Conservation (phyloP, 148 eudicot species). For the Amaranthus cruentus region DNA sequence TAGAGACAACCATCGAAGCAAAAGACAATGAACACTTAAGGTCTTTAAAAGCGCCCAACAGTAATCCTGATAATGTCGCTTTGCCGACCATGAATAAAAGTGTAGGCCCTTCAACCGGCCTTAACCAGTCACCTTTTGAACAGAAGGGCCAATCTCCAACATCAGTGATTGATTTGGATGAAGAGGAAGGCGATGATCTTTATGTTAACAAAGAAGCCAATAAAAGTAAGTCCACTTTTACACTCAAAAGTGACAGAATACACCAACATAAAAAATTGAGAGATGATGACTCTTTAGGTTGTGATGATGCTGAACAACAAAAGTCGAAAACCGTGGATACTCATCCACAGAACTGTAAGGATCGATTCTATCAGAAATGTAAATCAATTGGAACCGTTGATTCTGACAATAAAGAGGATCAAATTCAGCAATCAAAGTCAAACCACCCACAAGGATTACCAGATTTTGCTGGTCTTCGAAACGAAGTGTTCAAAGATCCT, state of each 20-base stretch:
- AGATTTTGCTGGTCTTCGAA: conserved; percentile 15
- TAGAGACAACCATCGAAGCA: conserved; percentile 59
- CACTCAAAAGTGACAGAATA: conserved; percentile 22
- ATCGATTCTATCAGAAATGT: conserved; percentile 14
- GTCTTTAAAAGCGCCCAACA: conserved; percentile 46
- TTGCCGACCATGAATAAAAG: conserved; percentile 13
- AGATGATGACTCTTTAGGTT: conserved; percentile 21
- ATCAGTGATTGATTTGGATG: conserved; percentile 37
- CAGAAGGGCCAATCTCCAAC: conserved; percentile 27
- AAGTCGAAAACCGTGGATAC: conserved; percentile 17
- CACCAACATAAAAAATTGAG: conserved; percentile 16
- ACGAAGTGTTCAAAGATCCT: conserved; percentile 16
- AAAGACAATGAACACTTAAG: conserved; percentile 75
- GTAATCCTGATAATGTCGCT: conserved; percentile 6
- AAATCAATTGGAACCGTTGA: conserved; percentile 16
- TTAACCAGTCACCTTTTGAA: conserved; percentile 18
- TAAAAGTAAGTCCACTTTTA: conserved; percentile 13
- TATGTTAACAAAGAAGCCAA: conserved; percentile 26
- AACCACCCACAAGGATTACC: conserved; percentile 23
- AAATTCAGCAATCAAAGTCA: conserved; percentile 15
- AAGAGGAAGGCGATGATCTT: conserved; percentile 24
- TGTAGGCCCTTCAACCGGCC: conserved; percentile 21
- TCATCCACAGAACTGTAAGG: conserved; percentile 7
- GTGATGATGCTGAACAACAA: conserved; percentile 28
- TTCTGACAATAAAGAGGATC: conserved; percentile 25